Conservation (phyloP, 1,139 yeast species). For the Petasospora fabianii region DNA sequence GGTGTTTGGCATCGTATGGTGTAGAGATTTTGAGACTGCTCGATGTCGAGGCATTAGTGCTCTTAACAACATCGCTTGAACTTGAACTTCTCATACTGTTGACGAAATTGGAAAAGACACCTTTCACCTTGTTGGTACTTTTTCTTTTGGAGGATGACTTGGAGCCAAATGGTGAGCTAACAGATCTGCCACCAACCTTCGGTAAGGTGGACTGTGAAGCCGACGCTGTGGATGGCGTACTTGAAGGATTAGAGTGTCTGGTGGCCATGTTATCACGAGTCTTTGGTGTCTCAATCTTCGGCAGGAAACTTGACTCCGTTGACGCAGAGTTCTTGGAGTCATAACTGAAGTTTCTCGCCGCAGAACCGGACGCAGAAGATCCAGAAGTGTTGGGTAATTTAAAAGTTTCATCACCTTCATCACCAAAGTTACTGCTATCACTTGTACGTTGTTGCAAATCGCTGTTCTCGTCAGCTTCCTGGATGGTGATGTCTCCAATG, state of each 20-base stretch:
- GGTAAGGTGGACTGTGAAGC: conserved; percentile 19
- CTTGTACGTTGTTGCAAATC: neutral
- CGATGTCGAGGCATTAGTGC: conserved; percentile 28
- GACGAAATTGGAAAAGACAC: conserved; percentile 47
- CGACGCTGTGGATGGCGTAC: conserved; percentile 16
- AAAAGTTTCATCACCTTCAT: conserved; percentile 7
- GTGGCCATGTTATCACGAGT: conserved; percentile 7
- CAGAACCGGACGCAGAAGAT: conserved; percentile 6
- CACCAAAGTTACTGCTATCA: conserved; percentile 3
- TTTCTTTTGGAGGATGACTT: conserved; percentile 24
- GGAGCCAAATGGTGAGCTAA: conserved; percentile 23
- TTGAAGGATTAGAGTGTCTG: conserved; percentile 22
- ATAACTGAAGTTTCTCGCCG: conserved; percentile 9
- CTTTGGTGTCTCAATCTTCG: conserved; percentile 20
- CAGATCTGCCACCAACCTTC: conserved; percentile 18
- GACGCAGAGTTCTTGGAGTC: conserved; percentile 7
- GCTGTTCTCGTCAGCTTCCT: conserved; percentile 16
- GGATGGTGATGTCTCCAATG: conserved; percentile 22
- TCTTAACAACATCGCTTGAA: conserved; percentile 19
- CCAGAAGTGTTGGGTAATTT: conserved; percentile 8
- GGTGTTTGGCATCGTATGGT: conserved; percentile 87
- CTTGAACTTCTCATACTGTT: conserved; percentile 38
- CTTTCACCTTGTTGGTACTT: conserved; percentile 41
- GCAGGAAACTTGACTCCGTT: conserved; percentile 14
- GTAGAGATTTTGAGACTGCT: conserved; percentile 65